Conservation (phyloP, 495 filamentous ascomycete genomes). For the Xanthoparmelia taractica region DNA sequence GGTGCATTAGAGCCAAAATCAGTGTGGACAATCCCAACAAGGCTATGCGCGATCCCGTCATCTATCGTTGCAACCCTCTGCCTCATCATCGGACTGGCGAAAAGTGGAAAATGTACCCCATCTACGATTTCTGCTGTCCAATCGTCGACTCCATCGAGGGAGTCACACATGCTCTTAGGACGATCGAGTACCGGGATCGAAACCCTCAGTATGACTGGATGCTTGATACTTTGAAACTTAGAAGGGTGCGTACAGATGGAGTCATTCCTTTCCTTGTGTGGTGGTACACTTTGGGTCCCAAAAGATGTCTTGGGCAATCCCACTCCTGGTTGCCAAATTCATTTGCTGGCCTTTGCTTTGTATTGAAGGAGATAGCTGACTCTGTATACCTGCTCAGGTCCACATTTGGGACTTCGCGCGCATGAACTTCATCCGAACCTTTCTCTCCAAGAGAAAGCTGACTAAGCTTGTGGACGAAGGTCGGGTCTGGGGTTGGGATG, state of each 20-base stretch:
- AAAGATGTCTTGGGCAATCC: too few relatives aligned
- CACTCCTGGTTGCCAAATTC: neutral
- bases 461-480: constrained; percentile 85
- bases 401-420: constrained; percentile 97
- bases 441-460: constrained; percentile 91
- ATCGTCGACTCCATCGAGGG: constrained; percentile 86
- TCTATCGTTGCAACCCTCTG: constrained; percentile 78
- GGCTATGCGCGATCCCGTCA: constrained; percentile 81
- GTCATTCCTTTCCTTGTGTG: neutral
- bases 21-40: constrained; percentile 43
- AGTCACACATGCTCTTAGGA: constrained; percentile 89
- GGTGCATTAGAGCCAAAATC: constrained; percentile 87
- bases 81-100: constrained; percentile 82
- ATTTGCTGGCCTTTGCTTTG: neutral
- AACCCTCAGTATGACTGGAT: constrained; percentile 99
- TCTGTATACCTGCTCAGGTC: neutral
- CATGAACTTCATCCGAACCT: constrained; percentile 88
- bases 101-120: constrained; percentile 93
- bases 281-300: neutral
- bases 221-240: constrained; percentile 73
- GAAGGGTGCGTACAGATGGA: constrained; percentile 46
- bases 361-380: neutral
- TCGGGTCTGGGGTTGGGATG: constrained; percentile 87
- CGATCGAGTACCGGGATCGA: constrained; percentile 94
- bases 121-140: constrained; percentile 90